A percentile compares a stretch with the other conserved stretches of the same genome.
Evolutionary conservation across 371 early-diverging fungal genomes (phyloP).

Genomic region (Smittium mucronatum): DNA sequence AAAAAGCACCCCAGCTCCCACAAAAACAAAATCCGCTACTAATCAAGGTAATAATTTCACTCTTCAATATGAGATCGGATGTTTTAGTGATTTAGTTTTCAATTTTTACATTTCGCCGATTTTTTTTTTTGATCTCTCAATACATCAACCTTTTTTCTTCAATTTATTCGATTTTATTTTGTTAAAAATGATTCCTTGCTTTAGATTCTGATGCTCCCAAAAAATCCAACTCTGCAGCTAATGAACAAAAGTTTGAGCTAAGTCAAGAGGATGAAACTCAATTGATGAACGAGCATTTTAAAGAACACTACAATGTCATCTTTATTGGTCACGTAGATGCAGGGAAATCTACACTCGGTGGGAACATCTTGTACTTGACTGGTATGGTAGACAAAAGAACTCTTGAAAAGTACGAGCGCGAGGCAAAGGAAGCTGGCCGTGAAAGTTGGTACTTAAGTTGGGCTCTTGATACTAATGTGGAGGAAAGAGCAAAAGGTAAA

Average conservation of each 20-base stretch:
- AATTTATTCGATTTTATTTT: too few relatives aligned
- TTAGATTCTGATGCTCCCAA: background rate
- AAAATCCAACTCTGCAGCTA: background rate
- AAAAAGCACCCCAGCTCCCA: background rate
- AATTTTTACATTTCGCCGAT: too few relatives aligned
- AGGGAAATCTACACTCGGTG: slow-evolving; percentile 99
- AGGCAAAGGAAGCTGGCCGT: slow-evolving; percentile 89
- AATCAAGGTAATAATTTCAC: too few relatives aligned
- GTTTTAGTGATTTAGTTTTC: too few relatives aligned
- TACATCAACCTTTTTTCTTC: too few relatives aligned
- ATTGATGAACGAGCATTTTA: slow-evolving; percentile 52
- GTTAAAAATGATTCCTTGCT: too few relatives aligned
- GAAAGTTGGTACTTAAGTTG: slow-evolving; percentile 97
- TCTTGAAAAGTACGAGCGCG: slow-evolving; percentile 96
- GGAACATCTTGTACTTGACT: slow-evolving; percentile 86
- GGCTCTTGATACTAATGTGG: slow-evolving; percentile 90
- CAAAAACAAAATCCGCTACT: too few relatives aligned
- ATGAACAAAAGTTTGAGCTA: background rate
- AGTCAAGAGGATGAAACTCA: slow-evolving; percentile 21
- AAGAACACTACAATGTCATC: slow-evolving; percentile 89
- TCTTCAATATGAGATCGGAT: too few relatives aligned
- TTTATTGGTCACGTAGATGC: slow-evolving; percentile 99
- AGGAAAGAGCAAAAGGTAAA: slow-evolving; percentile 96
- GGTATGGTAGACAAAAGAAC: slow-evolving; percentile 99
- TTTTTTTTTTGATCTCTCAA: too few relatives aligned